A percentile compares a stretch with the other conserved stretches of the same genome.
phyloP scores from a whole-genome alignment of 2,329 filamentous ascomycete species.

The Alternaria triticina region DNA sequence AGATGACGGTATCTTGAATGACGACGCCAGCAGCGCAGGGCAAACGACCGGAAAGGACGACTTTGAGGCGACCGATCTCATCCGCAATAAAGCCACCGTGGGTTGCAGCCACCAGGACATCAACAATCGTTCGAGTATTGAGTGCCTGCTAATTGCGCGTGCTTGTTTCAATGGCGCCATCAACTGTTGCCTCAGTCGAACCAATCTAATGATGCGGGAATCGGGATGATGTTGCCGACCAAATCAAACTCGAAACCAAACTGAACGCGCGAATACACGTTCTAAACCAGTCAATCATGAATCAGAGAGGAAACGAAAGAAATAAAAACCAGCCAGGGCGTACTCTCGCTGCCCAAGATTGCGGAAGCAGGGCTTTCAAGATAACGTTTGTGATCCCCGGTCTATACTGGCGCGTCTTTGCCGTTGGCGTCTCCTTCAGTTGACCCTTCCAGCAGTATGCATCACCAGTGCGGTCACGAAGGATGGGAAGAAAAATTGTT shows the following conservation, averaged over 20 bases:
- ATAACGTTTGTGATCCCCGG: not conserved
- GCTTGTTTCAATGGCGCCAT: not conserved
- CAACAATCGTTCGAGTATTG: not conserved
- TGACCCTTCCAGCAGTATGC: not conserved
- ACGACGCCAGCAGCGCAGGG: not conserved
- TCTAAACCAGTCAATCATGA: no score
- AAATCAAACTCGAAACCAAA: not conserved
- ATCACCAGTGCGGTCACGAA: not conserved
- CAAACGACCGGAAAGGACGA: not conserved
- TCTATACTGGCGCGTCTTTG: not conserved
- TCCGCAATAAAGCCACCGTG: not conserved
- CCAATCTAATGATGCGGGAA: not conserved
- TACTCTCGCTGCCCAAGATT: not conserved
- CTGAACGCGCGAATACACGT: no score
- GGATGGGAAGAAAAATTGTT: not conserved
- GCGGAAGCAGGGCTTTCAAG: not conserved
- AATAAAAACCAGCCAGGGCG: no score
- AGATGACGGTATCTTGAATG: not conserved
- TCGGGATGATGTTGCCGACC: not conserved
- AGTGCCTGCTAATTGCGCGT: not conserved
- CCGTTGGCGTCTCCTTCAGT: not conserved
- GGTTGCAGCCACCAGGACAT: not conserved
- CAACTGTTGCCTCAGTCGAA: not conserved
- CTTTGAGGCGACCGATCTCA: not conserved
- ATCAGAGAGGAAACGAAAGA: no score